Percentiles rank a stretch among this genome's conserved stretches.
phyloP scores from a whole-genome alignment of 2,329 filamentous ascomycete species.

The Clonostachys rhizophaga region DNA sequence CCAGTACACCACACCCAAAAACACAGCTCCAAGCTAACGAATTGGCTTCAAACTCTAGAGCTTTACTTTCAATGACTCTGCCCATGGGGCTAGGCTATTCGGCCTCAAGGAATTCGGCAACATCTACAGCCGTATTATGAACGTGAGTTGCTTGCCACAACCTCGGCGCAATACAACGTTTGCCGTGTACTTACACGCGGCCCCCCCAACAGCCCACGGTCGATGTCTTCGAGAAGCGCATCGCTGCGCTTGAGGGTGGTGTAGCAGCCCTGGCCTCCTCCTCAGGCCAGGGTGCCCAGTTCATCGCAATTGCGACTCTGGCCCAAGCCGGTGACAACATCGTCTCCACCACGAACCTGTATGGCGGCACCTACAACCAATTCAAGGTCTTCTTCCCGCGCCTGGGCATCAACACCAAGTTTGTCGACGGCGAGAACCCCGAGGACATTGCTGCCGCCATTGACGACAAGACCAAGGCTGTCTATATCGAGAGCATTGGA shows the following conservation, averaged over 20 bases:
- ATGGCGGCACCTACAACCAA: slow-evolving; percentile 96
- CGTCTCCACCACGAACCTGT: slow-evolving; percentile 82
- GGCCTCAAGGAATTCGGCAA: slow-evolving; percentile 96
- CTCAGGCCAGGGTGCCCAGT: slow-evolving; percentile 87
- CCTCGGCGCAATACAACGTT: not conserved
- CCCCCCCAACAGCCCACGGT: slow-evolving; percentile 65
- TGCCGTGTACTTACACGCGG: not conserved
- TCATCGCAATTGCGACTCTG: slow-evolving; percentile 83
- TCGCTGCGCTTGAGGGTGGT: slow-evolving; percentile 92
- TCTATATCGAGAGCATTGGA: slow-evolving; percentile 89
- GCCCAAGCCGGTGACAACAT: slow-evolving; percentile 90
- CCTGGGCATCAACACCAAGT: slow-evolving; percentile 85
- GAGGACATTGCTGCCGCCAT: slow-evolving; percentile 78
- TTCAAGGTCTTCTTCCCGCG: slow-evolving; percentile 86
- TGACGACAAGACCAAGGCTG: slow-evolving; percentile 88
- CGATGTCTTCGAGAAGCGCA: slow-evolving; percentile 93
- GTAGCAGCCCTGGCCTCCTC: slow-evolving; percentile 79
- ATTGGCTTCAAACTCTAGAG: slow-evolving; percentile 46
- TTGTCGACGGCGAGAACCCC: slow-evolving; percentile 74
- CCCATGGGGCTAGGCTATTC: slow-evolving; percentile 91
- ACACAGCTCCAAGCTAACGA: too few species aligned
- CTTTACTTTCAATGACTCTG: slow-evolving; percentile 91
- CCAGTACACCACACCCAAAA: too few species aligned
- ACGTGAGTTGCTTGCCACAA: slow-evolving; percentile 47
- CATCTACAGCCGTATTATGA: slow-evolving; percentile 96